Evolutionary conservation across 192 early-diverging fungal species (phyloP), one percentile per base, ranked within the genome.

Genomic region (Coemansia sp.): DNA sequence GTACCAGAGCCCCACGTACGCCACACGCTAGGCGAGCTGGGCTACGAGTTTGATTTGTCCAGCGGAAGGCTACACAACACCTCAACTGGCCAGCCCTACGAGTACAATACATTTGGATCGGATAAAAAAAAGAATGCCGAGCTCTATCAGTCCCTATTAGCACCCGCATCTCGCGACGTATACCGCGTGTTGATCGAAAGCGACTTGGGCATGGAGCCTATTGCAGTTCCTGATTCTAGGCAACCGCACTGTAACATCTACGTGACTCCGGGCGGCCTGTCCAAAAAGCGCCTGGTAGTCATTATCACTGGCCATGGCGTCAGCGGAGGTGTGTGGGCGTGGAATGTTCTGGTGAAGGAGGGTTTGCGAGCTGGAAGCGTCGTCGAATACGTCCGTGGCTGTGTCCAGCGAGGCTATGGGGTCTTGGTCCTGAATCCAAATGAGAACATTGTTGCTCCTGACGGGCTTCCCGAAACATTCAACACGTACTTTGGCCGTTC

Each of bases 381-480:
- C 4, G 31, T 75, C 16, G 60, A 69, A 24, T 81, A 81, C 18
- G 53, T 75, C 3, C 51, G 56, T 33, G 60, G 36, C 9, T 69
- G 66, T 18, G 55, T 46, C 13, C 7, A 59, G 14, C 73, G 63
- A 2, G 73, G 73, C 4, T 60, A 62, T 13, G 73, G 78, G 43
- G 78, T 81, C 11, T 35, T 81, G 55, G 62, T 81, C 37, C 66
- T 81, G 21, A 81, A 81, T 45, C 78, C 78, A 1, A 75, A 81
- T 55, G 73, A 75, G 34, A 81, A 81, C 31, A 69, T 81, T 53
- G 59, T 71, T 23, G 73, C 73, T 10, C 56, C 73, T 0, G 73
- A 81, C 36, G 77, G 77, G 3, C 7, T 39, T 8, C n/a, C 69
- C 5, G 77, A 80, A 45, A 71, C 77, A 9, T 66, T 69, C 55